phyloP scores from a whole-genome alignment of 2,329 filamentous ascomycete species.

The Taxawa tesnikishii region DNA sequence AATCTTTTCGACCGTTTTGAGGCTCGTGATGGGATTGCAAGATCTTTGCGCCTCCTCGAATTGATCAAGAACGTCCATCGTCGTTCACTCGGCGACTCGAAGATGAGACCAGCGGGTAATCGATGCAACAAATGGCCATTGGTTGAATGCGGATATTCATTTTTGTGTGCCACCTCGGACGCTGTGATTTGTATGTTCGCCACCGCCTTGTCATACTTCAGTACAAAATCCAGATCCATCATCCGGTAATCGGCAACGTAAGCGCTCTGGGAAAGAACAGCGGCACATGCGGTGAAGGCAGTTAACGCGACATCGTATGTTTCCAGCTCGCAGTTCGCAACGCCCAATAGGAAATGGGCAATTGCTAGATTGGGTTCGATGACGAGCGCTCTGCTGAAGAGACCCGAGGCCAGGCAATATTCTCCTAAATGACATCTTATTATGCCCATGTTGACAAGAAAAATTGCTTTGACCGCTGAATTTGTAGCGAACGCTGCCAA shows the following conservation, averaged over 20 bases:
- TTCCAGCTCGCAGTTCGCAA: constrained; percentile 15
- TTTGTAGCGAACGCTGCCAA: constrained; percentile 11
- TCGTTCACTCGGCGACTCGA: neutral
- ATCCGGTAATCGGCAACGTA: neutral
- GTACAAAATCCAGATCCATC: neutral
- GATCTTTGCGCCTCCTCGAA: too few species aligned
- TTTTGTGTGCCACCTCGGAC: neutral
- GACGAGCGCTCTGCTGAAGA: constrained; percentile 12
- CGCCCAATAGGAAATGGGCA: constrained; percentile 16
- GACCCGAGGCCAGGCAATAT: constrained; percentile 11
- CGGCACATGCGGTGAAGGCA: constrained; percentile 5
- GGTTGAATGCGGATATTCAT: neutral
- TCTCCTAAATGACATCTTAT: constrained; percentile 18
- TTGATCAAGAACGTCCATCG: too few species aligned
- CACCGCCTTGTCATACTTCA: neutral
- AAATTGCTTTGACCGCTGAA: constrained; percentile 9
- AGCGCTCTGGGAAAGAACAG: neutral
- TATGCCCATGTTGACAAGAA: constrained; percentile 17
- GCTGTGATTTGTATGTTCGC: too few species aligned
- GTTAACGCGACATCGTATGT: constrained; percentile 4
- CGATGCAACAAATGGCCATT: neutral
- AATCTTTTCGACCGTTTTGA: too few species aligned
- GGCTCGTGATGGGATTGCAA: too few species aligned
- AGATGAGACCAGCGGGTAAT: neutral
- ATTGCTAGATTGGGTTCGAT: constrained; percentile 10